Evolutionary conservation across 495 filamentous ascomycete species (phyloP), one percentile per base, ranked within the genome.

Genomic region (Podospora sp.): DNA sequence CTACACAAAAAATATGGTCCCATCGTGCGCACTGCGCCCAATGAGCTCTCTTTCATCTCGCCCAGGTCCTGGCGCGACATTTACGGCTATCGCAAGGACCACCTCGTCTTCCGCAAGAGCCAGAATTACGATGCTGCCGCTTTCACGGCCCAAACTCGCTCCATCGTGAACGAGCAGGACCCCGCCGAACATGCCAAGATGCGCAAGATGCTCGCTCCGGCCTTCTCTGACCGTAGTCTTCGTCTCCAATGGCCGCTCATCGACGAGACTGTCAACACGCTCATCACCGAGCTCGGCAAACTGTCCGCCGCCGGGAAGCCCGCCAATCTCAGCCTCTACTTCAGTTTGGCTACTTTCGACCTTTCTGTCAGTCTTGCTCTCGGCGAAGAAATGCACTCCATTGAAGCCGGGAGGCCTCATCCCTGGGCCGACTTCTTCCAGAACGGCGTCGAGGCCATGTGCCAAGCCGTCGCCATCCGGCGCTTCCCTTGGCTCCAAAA

Each of bases 361-460:
- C 76, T 86, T 35, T 79, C 80, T 0, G 78, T 79, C 8, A 79
- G 85, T 53, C 66, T 86, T 6, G 76, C 81, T 24, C 84, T 86
- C 40, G 81, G 84, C 0, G 80, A 86, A 63, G 80, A 82, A 0
- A 85, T 87, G 60, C 71, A 77, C 24, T 81, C 81, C 27, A 73
- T 86, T 8, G 75, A 83, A 12, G 72, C 74, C 11, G 75, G 71
- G 22, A 71, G 73, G 26, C 72, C 78, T 11, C 84, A 86, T 56
- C 80, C 81, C 8, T 87, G 84, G 84, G 79, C 83, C 21, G 51
- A 67, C 0, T 70, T 77, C 22, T 77, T 80, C 29, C 77, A 77
- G 66, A 71, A 71, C n/a, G 77, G 71, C 5, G 73, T 82, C 50
- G 78, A 76, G 55, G 69, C 68, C 8, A 62, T 60, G 33, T 69